These are phyloP conservation scores for Trichopus zeylanicus DNA, from an alignment of 116 monocot species.

Conservation along the genomic window DNA sequence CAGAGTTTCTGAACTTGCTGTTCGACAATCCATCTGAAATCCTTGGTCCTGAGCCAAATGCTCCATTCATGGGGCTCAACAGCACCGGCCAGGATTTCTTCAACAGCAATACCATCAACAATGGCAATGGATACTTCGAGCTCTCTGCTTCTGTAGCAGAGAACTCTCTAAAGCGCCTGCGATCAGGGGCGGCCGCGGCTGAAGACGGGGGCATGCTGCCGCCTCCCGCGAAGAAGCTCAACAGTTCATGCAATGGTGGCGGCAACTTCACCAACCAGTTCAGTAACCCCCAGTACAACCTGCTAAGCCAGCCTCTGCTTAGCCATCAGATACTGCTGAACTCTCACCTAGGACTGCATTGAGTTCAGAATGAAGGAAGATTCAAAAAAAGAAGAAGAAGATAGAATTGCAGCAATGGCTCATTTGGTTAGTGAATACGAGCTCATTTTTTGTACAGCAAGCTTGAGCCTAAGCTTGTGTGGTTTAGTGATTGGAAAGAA, in stretches of 20 bases:
- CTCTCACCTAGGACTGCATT: constrained; percentile 24
- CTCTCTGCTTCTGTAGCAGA: constrained; percentile 1
- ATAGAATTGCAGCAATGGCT: too few relatives aligned
- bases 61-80: constrained; percentile 4
- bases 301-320: constrained; percentile 11
- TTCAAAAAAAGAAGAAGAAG: background rate
- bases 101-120: background rate
- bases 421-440: too few relatives aligned
- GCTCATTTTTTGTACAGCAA: constrained; percentile 1
- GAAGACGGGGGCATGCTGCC: background rate
- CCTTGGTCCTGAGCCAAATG: constrained; percentile 8
- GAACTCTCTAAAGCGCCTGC: constrained; percentile 20
- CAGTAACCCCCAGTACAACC: constrained; percentile 18
- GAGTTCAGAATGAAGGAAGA: background rate
- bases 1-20: constrained; percentile 27
- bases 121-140: constrained; percentile 6
- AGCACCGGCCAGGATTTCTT: constrained; percentile 6
- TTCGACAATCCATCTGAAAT: constrained; percentile 34
- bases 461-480: background rate
- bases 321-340: constrained; percentile 27
- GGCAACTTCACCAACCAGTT: constrained; percentile 24
- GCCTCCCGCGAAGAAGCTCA: constrained; percentile 19
- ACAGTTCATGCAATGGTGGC: constrained; percentile 7
- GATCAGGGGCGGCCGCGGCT: background rate
- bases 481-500: background rate